Base-by-base conservation (phyloP, 768 basidiomycete genomes). In the Naganishia randhawae region DNA sequence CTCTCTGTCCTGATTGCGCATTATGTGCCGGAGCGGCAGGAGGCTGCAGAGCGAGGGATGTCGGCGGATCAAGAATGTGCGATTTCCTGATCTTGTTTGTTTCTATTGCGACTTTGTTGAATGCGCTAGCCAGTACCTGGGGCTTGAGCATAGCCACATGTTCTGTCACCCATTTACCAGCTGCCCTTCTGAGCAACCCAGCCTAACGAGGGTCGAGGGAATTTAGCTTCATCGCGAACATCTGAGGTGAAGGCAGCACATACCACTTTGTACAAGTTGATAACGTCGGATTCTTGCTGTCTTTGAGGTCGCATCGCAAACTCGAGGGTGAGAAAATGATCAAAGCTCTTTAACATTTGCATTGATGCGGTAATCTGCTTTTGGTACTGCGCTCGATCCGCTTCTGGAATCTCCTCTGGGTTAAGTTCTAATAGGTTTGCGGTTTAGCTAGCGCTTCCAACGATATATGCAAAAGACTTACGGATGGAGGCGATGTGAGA, bases 341-440 rank as follows among this genome's bases (percentile, higher is more conserved):
- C 63, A 27, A 64, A 51, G 45, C 42, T 64, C 27, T 64, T 48
- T 3, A 64, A 45, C 63, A 64, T 64, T 27, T 64, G 63, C 63
- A 48, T 48, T 8, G 50, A 32, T 19, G n/a, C 27, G 14, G 42
- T 48, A 33, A 64, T 51, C 39, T 50, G 50, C 45, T 50, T 64
- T 17, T 48, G 50, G 31, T 50, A 64, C 29, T 64, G 35, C 31
- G 63, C 29, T n/a, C 45, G 35, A 31, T 64, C 63, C 27, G 27
- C 63, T 31, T 64, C 63, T 19, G 63, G 63, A 5, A 64, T 64
- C 16, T 50, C 35, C 16, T 64, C 57, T 3, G 29, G 57, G 22
- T 61, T 61, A 14, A 61, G 57, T 41, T 61, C 57, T 61, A 25
- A 5, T 11, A 1, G 57, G 3, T 11, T 27, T 42, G n/a, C 5